Percentiles rank a stretch among this genome's conserved stretches.
Conservation (phyloP, 2,329 filamentous ascomycete genomes). For the Simplicillium sp. region DNA sequence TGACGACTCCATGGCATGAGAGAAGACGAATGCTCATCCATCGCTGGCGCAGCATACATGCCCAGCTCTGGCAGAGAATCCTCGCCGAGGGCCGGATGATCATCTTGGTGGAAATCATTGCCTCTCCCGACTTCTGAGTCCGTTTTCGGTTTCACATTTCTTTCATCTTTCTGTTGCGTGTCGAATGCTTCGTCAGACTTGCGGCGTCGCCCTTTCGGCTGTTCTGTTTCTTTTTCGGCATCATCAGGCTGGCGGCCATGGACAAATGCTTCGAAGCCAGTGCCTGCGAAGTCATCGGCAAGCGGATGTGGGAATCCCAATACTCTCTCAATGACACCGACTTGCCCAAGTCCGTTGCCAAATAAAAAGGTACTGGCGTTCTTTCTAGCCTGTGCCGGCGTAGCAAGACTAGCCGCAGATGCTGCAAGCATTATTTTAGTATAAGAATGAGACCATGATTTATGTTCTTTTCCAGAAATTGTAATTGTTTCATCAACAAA, state of each 20-base stretch:
- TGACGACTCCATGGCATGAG: constrained; percentile 43
- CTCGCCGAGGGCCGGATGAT: constrained; percentile 22
- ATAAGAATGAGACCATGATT: constrained; percentile 33
- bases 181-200: constrained; percentile 33
- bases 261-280: constrained; percentile 25
- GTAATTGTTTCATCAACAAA: constrained; percentile 20
- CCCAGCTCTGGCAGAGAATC: constrained; percentile 53
- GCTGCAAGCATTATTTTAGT: constrained; percentile 43
- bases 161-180: constrained; percentile 19
- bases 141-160: constrained; percentile 28
- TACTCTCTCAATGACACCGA: constrained; percentile 11
- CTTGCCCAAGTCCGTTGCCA: constrained; percentile 22
- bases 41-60: constrained; percentile 54
- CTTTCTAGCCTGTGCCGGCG: constrained; percentile 26
- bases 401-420: constrained; percentile 16
- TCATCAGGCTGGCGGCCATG: constrained; percentile 13
- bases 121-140: constrained; percentile 19
- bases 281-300: constrained; percentile 17
- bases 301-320: no score
- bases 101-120: constrained; percentile 14
- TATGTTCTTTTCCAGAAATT: constrained; percentile 25
- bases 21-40: constrained; percentile 54
- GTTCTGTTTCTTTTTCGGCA: constrained; percentile 2
- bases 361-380: constrained; percentile 21
- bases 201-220: constrained; percentile 25